Base-by-base conservation (phyloP, 768 basidiomycete genomes). In the Suillus bovinus region DNA sequence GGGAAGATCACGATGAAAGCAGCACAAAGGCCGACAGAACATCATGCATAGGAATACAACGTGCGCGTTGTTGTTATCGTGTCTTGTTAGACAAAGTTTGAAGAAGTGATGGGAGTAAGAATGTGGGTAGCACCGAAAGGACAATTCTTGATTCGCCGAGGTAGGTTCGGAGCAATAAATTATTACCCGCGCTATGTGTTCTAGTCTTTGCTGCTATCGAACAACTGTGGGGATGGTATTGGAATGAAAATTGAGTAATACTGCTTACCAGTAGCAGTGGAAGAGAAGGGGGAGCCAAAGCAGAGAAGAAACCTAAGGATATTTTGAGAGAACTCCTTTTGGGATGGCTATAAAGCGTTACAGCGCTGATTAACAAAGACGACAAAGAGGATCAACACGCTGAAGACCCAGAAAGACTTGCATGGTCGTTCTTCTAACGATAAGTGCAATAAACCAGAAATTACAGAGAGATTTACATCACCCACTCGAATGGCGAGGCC, bases 311-410 rank as follows among this genome's bases (percentile, higher is more conserved):
- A 38, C 34, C 5, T 4, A 10, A 38, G 9, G 36, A 55, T 55
- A 55, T 55, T 55, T 55, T 55, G 54, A 55, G 36, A 55, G 36
- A 55, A 27, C 54, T 55, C 36, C 54, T 38, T 55, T 55, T 55
- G 54, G 54, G 31, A 52, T 52, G 31, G 11, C 11, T 50, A 31
- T 38, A 10, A 54, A 14, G 53, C 16, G 31, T n/a, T 52, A 50
- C 36, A 50, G 17, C 17, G 22, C 22, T 36, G 22, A 36, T 36
- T 24, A 16, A 36, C 34, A 54, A 36, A 2, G 17, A 27, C 34
- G 16, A 16, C n/a, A 55, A 10, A 9, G 9, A 34, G 13, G n/a
- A 34, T 16, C 22, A 36, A 34, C 22, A 27, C 4, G 34, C 36
- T 34, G 17, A 38, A 14, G 5, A n/a, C 14, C 49, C 13, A 31